Base-by-base conservation (phyloP, 805 yeast genomes). In the Schwanniomyces sp. region DNA sequence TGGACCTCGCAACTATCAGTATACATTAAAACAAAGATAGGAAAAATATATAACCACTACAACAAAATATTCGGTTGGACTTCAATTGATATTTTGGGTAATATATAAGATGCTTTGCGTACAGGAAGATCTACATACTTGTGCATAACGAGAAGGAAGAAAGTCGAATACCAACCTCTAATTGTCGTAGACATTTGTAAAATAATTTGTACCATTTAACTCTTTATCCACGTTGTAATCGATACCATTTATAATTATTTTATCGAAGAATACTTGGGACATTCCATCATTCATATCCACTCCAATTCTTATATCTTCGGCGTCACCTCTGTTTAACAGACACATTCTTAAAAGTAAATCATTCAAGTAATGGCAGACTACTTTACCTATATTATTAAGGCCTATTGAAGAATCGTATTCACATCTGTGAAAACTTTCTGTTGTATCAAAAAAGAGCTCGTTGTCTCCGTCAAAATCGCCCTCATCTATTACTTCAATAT, bases 311-410 rank as follows among this genome's bases (percentile, higher is more conserved):
- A 60, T 55, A 28, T 61, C 67, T 50, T 73, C 78, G 1, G 78
- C 78, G 51, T 72, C 59, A 1, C 77, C 78, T 14, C 78, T 54
- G 49, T 69, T 60, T 43, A 73, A 59, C 46, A 64, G 64, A 38
- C 63, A 54, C 60, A 72, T 54, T 7, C 52, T 53, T n/a, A 62
- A 51, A 10, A 70, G 56, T n/a, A 70, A 49, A 38, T 63, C 67
- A 38, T 69, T 59, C n/a, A 70, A 47, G 46, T 57, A 72, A 50
- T 73, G 78, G 7, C 67, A 51, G 6, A 72, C 49, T 34, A 68
- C 64, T 4, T 54, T 38, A 51, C 49, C 56, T 53, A 47, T 48
- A 48, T 25, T 58, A 49, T 28, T 44, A 38, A 45, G 27, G 12
- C 40, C 44, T 7, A 49, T 39, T 5, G 44, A 28, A 18, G 41